A percentile compares a stretch with the other conserved stretches of the same genome.
Evolutionary conservation across 169 alveolate species (phyloP).

Genomic region (Eimeria acervulina): DNA sequence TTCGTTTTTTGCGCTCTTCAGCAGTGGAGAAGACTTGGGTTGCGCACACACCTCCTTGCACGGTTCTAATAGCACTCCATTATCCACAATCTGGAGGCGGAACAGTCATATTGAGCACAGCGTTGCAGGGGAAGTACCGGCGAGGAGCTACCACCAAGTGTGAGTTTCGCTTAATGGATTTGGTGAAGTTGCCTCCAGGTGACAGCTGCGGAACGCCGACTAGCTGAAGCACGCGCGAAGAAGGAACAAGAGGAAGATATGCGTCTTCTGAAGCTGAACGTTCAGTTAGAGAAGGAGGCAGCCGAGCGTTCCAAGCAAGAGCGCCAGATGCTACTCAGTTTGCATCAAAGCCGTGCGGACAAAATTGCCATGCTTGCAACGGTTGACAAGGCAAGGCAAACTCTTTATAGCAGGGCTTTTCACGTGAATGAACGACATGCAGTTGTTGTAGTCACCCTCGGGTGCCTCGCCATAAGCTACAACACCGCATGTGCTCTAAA

Average conservation of each 20-base stretch:
- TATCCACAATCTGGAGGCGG: no score
- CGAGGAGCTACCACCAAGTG: not conserved
- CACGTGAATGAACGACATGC: not conserved
- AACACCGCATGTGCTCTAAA: not conserved
- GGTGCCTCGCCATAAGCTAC: not conserved
- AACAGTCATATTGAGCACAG: not conserved
- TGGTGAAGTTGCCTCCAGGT: conserved; percentile 32
- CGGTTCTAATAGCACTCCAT: no score
- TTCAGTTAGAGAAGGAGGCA: conserved; percentile 68
- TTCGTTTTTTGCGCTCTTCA: not conserved
- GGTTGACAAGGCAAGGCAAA: conserved; percentile 61
- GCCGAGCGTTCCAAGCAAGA: conserved; percentile 65
- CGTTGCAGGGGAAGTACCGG: not conserved
- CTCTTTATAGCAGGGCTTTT: not conserved
- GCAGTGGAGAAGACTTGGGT: not conserved
- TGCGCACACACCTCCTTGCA: no score
- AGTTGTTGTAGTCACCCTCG: not conserved
- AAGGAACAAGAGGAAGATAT: conserved; percentile 73
- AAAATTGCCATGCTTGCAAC: conserved; percentile 69
- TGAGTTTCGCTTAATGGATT: not conserved
- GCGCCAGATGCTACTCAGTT: conserved; percentile 32
- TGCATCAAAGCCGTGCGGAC: conserved; percentile 76
- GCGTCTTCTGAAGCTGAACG: conserved; percentile 66
- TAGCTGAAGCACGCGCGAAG: conserved; percentile 74
- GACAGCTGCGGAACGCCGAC: conserved; percentile 75